Conservation (phyloP, 495 filamentous ascomycete species). For the Halenospora varia region DNA sequence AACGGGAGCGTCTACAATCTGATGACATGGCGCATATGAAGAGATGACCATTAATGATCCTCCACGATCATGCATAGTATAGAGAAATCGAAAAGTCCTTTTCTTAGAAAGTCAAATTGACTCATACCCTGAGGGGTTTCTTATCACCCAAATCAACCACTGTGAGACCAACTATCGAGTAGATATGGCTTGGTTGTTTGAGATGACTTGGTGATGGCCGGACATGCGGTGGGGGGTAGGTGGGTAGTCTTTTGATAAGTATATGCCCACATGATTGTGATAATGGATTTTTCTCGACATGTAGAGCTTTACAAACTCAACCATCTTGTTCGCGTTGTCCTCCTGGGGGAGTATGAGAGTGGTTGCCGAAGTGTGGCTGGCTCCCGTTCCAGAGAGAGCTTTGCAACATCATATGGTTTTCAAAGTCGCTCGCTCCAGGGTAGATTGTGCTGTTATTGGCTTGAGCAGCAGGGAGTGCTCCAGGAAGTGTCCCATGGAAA, state of each 20-base stretch:
- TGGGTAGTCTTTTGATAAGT: background rate
- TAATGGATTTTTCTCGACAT: background rate
- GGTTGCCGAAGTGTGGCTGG: constrained; percentile 6
- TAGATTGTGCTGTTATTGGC: constrained; percentile 19
- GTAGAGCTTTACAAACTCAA: constrained; percentile 17
- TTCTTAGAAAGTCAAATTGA: background rate
- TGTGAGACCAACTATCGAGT: background rate
- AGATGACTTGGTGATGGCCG: background rate
- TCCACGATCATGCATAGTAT: constrained; percentile 30
- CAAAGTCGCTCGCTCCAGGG: constrained; percentile 18
- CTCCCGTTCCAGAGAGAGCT: constrained; percentile 17
- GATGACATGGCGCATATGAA: constrained; percentile 21
- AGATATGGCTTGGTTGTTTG: background rate
- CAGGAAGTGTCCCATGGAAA: background rate
- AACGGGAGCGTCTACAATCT: constrained; percentile 27
- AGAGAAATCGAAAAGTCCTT: constrained; percentile 5
- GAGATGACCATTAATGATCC: constrained; percentile 27
- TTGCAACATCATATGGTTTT: constrained; percentile 16
- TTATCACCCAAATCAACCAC: background rate
- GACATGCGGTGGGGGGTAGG: background rate
- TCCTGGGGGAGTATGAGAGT: constrained; percentile 19
- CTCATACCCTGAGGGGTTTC: background rate
- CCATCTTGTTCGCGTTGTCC: constrained; percentile 24
- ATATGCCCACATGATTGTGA: background rate
- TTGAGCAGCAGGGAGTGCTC: constrained; percentile 4